Evolutionary conservation across 305 asterid species (phyloP).

Genomic region (Solanum chacoense): DNA sequence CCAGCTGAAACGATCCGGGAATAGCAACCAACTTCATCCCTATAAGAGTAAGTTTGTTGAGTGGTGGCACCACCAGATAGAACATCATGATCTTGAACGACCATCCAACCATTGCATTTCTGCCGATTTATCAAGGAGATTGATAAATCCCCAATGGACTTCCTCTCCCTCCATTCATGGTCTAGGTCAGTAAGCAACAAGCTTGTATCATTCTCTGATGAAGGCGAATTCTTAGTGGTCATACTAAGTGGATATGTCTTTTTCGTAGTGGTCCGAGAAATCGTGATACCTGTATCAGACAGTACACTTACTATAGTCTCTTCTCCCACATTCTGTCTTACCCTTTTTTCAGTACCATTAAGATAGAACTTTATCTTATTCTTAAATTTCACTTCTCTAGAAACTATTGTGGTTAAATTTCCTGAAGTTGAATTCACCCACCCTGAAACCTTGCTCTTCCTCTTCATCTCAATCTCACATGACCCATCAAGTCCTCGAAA

Average conservation of each 20-base stretch:
- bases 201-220: constrained; percentile 17
- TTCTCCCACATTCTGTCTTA: constrained; percentile 38
- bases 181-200: constrained; percentile 27
- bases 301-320: constrained; percentile 18
- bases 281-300: constrained; percentile 11
- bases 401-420: constrained; percentile 31
- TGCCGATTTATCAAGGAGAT: constrained; percentile 30
- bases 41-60: constrained; percentile 29
- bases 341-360: constrained; percentile 31
- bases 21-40: constrained; percentile 33
- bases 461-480: constrained; percentile 31
- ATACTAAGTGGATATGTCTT: constrained; percentile 38
- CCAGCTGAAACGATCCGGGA: constrained; percentile 29
- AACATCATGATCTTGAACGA: constrained; percentile 44
- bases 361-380: constrained; percentile 27
- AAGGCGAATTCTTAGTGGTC: constrained; percentile 19
- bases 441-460: constrained; percentile 35
- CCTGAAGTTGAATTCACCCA: constrained; percentile 70
- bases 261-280: constrained; percentile 8
- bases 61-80: constrained; percentile 41
- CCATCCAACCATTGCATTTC: constrained; percentile 49
- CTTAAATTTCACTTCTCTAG: constrained; percentile 29
- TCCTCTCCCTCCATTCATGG: constrained; percentile 18
- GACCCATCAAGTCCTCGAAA: constrained; percentile 37
- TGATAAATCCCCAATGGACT: constrained; percentile 22